Percentiles rank a stretch among this genome's conserved stretches.
Evolutionary conservation across 768 basidiomycete genomes (phyloP).

Genomic region (Candolleomyces aberdarensis): DNA sequence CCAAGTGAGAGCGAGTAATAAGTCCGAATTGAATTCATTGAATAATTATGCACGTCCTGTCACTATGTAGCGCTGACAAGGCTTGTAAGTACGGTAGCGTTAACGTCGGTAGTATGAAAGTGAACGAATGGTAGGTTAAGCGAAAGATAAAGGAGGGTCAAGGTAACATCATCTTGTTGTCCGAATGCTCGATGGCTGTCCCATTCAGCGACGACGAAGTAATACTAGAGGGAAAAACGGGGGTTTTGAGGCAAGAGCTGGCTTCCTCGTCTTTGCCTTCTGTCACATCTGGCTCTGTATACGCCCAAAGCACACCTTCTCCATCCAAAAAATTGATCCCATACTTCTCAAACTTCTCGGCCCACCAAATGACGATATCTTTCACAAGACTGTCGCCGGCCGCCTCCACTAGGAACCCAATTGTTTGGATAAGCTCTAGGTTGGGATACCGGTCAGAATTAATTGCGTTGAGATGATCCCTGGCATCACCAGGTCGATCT

Average conservation of each 20-base stretch:
- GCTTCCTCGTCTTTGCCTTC: neutral
- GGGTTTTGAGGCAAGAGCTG: neutral
- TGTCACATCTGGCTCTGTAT: constrained; percentile 26
- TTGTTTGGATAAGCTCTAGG: constrained; percentile 44
- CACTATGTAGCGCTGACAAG: too few relatives aligned
- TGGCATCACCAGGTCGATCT: constrained; percentile 33
- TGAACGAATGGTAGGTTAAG: too few relatives aligned
- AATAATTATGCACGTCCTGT: too few relatives aligned
- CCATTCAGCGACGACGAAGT: too few relatives aligned
- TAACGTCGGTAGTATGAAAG: too few relatives aligned
- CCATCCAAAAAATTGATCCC: constrained; percentile 53
- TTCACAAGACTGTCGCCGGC: constrained; percentile 39
- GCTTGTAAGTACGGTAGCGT: too few relatives aligned
- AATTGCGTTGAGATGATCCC: constrained; percentile 41
- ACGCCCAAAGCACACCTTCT: constrained; percentile 52
- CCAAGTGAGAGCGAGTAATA: too few relatives aligned
- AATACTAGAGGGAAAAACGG: too few relatives aligned
- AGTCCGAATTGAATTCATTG: too few relatives aligned
- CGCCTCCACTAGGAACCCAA: constrained; percentile 46
- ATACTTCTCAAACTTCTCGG: constrained; percentile 45
- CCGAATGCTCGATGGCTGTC: too few relatives aligned
- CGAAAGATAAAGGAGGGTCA: too few relatives aligned
- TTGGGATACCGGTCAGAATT: constrained; percentile 39
- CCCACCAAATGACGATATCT: constrained; percentile 55
- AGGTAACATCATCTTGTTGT: too few relatives aligned